Conservation (phyloP, 2,329 filamentous ascomycete species). For the Pseudogymnoascus verrucosus region DNA sequence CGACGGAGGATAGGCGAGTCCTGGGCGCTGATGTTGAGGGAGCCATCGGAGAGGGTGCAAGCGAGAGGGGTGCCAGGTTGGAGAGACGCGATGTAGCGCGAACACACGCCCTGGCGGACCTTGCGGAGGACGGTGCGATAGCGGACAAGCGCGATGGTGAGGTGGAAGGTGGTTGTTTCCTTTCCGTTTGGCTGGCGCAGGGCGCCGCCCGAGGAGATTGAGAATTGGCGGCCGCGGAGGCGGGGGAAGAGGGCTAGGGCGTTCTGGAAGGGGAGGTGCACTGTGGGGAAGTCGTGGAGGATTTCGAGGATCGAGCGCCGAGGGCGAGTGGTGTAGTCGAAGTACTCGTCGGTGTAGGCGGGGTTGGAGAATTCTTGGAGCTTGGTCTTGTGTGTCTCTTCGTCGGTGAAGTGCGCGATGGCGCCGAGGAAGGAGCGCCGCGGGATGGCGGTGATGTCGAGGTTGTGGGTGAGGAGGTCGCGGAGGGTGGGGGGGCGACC, state of each 20-base stretch:
- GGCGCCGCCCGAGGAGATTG: conserved; percentile 69
- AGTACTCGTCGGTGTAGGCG: conserved; percentile 80
- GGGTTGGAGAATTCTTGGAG: conserved; percentile 76
- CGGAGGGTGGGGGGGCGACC: conserved; percentile 48
- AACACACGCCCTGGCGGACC: conserved; percentile 80
- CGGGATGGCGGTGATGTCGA: conserved; percentile 87
- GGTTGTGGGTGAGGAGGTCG: conserved; percentile 67
- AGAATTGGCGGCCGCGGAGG: conserved; percentile 87
- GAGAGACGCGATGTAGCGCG: conserved; percentile 70
- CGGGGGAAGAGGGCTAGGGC: conserved; percentile 67
- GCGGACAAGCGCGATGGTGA: conserved; percentile 81
- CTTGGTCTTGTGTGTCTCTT: conserved; percentile 68
- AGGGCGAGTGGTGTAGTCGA: conserved; percentile 88
- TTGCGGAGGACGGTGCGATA: conserved; percentile 83
- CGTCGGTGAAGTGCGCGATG: conserved; percentile 65
- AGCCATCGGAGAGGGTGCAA: conserved; percentile 52
- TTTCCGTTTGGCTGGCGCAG: conserved; percentile 15
- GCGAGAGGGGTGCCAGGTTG: conserved; percentile 36
- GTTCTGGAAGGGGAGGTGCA: conserved; percentile 71
- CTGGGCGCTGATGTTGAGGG: conserved; percentile 45
- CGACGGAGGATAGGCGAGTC: conserved; percentile 35
- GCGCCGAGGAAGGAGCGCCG: conserved; percentile 77
- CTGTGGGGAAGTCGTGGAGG: conserved; percentile 78
- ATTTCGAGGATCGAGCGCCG: conserved; percentile 88
- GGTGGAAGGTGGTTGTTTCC: conserved; percentile 48